These are phyloP conservation scores for Dictyostelium firmibasis DNA, from an alignment of 78 protist genomes.

Conservation along the genomic window DNA sequence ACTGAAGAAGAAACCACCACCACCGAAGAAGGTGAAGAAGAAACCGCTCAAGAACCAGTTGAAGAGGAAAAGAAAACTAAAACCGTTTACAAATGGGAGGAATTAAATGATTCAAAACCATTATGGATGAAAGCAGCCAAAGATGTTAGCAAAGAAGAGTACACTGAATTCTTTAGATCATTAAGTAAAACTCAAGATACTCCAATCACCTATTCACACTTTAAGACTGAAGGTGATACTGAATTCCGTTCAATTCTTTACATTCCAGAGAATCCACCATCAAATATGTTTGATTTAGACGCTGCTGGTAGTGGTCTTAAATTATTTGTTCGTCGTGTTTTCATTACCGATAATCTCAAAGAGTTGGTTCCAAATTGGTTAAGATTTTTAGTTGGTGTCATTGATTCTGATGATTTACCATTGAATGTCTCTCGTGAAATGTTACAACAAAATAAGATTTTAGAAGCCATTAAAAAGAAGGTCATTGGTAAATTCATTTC, in stretches of 20 bases:
- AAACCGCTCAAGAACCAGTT: conserved; percentile 10
- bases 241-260: conserved; percentile 95
- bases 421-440: conserved; percentile 99
- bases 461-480: conserved; percentile 92
- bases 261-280: conserved; percentile 94
- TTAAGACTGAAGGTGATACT: conserved; percentile 93
- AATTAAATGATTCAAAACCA: conserved; percentile 95
- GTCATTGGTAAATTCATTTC: conserved; percentile 94
- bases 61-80: not conserved
- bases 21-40: conserved; percentile 82
- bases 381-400: conserved; percentile 96
- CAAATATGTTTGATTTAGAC: conserved; percentile 79
- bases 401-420: conserved; percentile 99
- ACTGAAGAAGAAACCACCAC: conserved; percentile 77
- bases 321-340: conserved; percentile 98
- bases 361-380: conserved; percentile 98
- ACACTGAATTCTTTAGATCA: conserved; percentile 96
- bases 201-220: conserved; percentile 95
- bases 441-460: conserved; percentile 90
- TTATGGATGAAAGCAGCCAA: conserved; percentile 97
- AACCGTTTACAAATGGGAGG: conserved; percentile 91
- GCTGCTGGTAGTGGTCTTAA: conserved; percentile 80
- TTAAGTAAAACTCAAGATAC: conserved; percentile 88
- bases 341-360: conserved; percentile 95
- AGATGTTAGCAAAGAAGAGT: conserved; percentile 96